A percentile compares a stretch with the other conserved stretches of the same genome.
These are phyloP conservation scores for Vachellia pachyceras DNA, from an alignment of 306 rosid species.

Conservation along the genomic window DNA sequence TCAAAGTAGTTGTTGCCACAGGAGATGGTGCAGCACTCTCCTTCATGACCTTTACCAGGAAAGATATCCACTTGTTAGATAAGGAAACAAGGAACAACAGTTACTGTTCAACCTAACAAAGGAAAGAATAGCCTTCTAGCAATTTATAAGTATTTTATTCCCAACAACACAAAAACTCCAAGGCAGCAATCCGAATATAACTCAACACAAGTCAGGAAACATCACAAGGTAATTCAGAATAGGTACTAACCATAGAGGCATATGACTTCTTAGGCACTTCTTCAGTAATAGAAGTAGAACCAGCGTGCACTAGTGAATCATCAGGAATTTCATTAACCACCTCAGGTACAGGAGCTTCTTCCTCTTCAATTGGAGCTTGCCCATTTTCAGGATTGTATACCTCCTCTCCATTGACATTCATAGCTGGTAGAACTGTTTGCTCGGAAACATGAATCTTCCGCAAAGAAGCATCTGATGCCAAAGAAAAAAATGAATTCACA, in stretches of 20 bases:
- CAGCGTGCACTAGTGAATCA: slow-evolving; percentile 54
- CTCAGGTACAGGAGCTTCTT: slow-evolving; percentile 59
- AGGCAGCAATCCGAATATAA: slow-evolving; percentile 11
- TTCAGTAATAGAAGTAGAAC: slow-evolving; percentile 58
- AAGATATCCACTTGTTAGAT: slow-evolving; percentile 13
- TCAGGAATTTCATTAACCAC: slow-evolving; percentile 69
- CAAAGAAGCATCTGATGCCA: slow-evolving; percentile 49
- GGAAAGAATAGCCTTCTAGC: neutral
- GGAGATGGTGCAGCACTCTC: slow-evolving; percentile 49
- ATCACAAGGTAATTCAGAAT: slow-evolving; percentile 30
- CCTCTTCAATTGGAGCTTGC: slow-evolving; percentile 55
- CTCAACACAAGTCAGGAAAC: neutral
- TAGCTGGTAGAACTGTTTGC: slow-evolving; percentile 38
- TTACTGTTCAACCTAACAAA: slow-evolving; percentile 11
- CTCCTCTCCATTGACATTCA: slow-evolving; percentile 50
- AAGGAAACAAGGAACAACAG: slow-evolving; percentile 5
- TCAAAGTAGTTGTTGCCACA: slow-evolving; percentile 43
- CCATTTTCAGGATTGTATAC: slow-evolving; percentile 49
- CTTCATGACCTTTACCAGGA: slow-evolving; percentile 68
- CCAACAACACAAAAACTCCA: slow-evolving; percentile 23
- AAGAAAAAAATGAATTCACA: slow-evolving; percentile 1
- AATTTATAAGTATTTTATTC: slow-evolving; percentile 13
- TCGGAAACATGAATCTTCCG: slow-evolving; percentile 49
- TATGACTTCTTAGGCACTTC: slow-evolving; percentile 76
- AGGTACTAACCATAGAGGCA: slow-evolving; percentile 77